Evolutionary conservation across 805 yeast genomes (phyloP).

Genomic region (Kodamaea hsintzibuensis): DNA sequence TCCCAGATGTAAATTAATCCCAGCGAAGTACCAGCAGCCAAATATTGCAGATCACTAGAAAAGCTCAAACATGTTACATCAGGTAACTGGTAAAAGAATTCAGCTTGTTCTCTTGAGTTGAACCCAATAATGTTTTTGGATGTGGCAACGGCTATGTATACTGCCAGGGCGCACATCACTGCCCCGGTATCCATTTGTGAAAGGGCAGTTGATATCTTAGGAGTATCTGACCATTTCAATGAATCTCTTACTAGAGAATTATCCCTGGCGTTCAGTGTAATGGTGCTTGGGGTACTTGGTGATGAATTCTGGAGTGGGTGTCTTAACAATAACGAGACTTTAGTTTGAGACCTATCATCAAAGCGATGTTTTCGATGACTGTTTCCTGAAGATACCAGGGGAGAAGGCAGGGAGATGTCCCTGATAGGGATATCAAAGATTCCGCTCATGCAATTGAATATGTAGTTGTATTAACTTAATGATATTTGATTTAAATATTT

Average conservation of each 20-base stretch:
- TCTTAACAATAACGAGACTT: neutral
- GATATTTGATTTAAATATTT: neutral
- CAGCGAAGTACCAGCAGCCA: constrained; percentile 66
- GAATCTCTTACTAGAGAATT: neutral
- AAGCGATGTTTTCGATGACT: constrained; percentile 24
- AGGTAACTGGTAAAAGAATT: constrained; percentile 38
- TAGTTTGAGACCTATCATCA: constrained; percentile 34
- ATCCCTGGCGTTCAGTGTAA: neutral
- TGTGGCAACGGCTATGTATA: constrained; percentile 67
- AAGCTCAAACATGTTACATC: constrained; percentile 54
- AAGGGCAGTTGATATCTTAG: constrained; percentile 15
- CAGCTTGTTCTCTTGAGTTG: constrained; percentile 63
- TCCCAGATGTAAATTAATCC: constrained; percentile 78
- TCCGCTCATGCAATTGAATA: neutral
- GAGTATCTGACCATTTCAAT: constrained; percentile 29
- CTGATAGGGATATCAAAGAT: constrained; percentile 15
- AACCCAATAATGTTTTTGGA: constrained; percentile 58
- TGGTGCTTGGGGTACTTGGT: neutral
- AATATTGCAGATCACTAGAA: constrained; percentile 66
- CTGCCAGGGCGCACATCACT: constrained; percentile 26
- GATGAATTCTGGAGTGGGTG: neutral
- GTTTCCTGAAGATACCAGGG: constrained; percentile 8
- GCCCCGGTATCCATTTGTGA: constrained; percentile 10
- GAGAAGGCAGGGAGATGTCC: constrained; percentile 10
- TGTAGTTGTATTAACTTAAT: neutral